A percentile compares a stretch with the other conserved stretches of the same genome.
These are phyloP conservation scores for Rhizophora mangle DNA, from an alignment of 345 rosid species.

Conservation along the genomic window DNA sequence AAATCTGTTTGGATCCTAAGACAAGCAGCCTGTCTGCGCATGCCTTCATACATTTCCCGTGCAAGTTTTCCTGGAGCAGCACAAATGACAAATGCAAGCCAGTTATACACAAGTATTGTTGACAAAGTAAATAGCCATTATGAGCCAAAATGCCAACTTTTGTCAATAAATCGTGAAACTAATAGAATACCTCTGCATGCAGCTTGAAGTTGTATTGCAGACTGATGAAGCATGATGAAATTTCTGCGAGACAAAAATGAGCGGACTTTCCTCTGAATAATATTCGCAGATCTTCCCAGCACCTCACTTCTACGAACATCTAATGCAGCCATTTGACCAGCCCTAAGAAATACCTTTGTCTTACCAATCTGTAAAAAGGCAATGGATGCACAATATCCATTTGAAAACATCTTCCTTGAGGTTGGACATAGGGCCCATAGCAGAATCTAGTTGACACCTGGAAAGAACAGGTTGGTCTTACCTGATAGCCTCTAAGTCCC, in stretches of 20 bases:
- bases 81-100: constrained; percentile 8
- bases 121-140: not conserved
- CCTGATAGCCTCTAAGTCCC: constrained; percentile 92
- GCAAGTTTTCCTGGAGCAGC: constrained; percentile 69
- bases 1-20: constrained; percentile 72
- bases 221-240: constrained; percentile 50
- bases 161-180: not conserved
- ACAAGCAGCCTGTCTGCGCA: constrained; percentile 77
- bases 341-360: constrained; percentile 86
- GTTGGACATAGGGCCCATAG: not conserved
- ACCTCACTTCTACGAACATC: constrained; percentile 87
- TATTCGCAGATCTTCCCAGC: constrained; percentile 89
- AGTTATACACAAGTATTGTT: not conserved
- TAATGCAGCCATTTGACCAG: constrained; percentile 98
- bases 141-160: not conserved
- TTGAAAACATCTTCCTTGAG: not conserved
- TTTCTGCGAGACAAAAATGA: constrained; percentile 75
- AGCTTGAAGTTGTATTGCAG: constrained; percentile 75
- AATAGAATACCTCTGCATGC: constrained; percentile 70
- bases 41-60: constrained; percentile 53
- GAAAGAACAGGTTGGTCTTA: constrained; percentile 20
- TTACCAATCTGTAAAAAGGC: constrained; percentile 66
- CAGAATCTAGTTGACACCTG: not conserved
- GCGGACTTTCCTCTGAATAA: constrained; percentile 90
- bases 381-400: not conserved